Base-by-base conservation (phyloP, 2,329 filamentous ascomycete genomes). In the Dactylellina leptospora region DNA sequence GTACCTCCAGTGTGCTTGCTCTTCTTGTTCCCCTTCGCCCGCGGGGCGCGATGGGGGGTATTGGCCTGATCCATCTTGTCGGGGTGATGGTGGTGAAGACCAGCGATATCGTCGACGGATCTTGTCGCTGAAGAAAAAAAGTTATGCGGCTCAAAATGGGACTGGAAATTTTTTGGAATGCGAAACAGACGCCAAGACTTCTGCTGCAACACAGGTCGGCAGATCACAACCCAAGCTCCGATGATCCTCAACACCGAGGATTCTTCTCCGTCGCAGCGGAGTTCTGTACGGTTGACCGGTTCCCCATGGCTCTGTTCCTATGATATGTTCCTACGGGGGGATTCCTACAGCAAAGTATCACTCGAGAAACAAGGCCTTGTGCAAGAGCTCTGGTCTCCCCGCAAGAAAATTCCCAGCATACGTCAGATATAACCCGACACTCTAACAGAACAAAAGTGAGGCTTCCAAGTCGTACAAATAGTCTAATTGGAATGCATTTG, bases 1-100 rank as follows among this genome's bases (percentile, higher is more conserved):
- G 70, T 78, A 86, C 86, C 87, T 79, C 87, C 88, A 44, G 87
- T 80, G 50, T 82, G 81, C 75, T 78, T 73, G 33, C 60, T 64
- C 60, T 63, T 54, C 47, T 63, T 63, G 47, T 73, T 73, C 40
- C 16, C 51, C 56, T 70, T 70, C 23, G 69, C 30, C 27, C 63
- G 66, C 4, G 61, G 60, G 22, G 54, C 23, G 27, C 69, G 59
- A 56, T 73, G 69, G 20, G 69, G 69, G 30, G 60, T 64, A 51
- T 73, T 73, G 2, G 69, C 53, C 69, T 73, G 69, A 38, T 73
- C 69, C 69, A 73, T 73, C 25, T 6, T 62, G 58, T 5, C 38
- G 55, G 40, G 30, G 13, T 23, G 36, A n/a, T 51, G 18, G 38
- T n/a, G 11, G n/a, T 20, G 36, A 22, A 18, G 42, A 33, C 38